A percentile compares a stretch with the other conserved stretches of the same genome.
phyloP scores from a whole-genome alignment of 257 asterid genomes.

The Primulina tabacum region DNA sequence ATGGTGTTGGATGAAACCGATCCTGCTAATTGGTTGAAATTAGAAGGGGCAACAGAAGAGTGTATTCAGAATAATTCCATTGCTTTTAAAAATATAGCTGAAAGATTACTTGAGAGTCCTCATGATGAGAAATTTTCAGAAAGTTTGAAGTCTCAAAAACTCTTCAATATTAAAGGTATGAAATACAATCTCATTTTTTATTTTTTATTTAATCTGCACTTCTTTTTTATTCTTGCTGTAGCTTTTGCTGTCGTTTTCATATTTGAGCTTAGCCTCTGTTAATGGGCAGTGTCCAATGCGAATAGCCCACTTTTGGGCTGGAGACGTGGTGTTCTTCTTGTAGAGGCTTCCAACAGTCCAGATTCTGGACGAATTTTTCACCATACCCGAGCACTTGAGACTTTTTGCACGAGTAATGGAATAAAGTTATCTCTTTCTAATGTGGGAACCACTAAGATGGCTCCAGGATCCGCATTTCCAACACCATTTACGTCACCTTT shows the following conservation, averaged over 20 bases:
- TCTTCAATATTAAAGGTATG: conserved; percentile 50
- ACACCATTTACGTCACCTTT: conserved; percentile 86
- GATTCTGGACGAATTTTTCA: conserved; percentile 89
- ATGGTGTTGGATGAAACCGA: conserved; percentile 99
- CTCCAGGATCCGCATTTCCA: conserved; percentile 57
- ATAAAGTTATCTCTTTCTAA: conserved; percentile 58
- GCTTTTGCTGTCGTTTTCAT: conserved; percentile 18
- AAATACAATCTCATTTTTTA: neutral
- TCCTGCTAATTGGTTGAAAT: conserved; percentile 82
- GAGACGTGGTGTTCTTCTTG: conserved; percentile 87
- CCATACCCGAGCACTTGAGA: conserved; percentile 86
- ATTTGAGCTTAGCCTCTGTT: conserved; percentile 18
- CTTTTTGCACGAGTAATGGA: conserved; percentile 69
- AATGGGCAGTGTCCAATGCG: conserved; percentile 43
- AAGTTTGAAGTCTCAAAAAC: conserved; percentile 50
- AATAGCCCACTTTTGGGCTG: conserved; percentile 81
- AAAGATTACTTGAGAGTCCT: conserved; percentile 71
- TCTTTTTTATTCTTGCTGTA: conserved; percentile 10
- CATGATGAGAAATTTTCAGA: conserved; percentile 70
- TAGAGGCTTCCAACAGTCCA: conserved; percentile 93
- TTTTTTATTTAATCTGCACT: neutral
- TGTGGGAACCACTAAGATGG: conserved; percentile 52
- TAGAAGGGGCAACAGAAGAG: conserved; percentile 84
- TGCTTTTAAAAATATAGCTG: conserved; percentile 71
- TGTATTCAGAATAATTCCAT: conserved; percentile 61